Evolutionary conservation across 208 protist species (phyloP).

Genomic region (Trypanosoma theileri): DNA sequence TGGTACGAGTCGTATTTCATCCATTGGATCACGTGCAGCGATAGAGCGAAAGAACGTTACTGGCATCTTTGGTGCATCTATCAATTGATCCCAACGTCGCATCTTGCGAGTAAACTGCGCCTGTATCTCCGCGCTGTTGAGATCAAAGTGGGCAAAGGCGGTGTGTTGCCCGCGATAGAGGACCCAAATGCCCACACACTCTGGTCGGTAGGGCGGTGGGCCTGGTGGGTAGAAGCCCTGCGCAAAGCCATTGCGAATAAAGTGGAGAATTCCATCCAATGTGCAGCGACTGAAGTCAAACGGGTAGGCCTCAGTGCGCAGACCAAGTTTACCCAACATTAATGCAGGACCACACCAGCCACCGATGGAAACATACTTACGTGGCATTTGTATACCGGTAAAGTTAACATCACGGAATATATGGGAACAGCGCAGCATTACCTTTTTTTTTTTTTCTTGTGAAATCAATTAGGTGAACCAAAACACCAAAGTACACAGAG

Average conservation of each 20-base stretch:
- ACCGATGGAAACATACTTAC: conserved; percentile 71
- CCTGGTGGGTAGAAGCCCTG: conserved; percentile 72
- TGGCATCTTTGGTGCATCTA: conserved; percentile 34
- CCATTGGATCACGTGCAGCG: conserved; percentile 48
- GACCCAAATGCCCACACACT: conserved; percentile 80
- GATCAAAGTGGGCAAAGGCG: conserved; percentile 80
- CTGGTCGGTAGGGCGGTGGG: conserved; percentile 53
- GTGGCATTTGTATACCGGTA: conserved; percentile 31
- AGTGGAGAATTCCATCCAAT: conserved; percentile 67
- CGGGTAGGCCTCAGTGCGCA: conserved; percentile 70
- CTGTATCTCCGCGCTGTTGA: conserved; percentile 59
- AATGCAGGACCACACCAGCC: conserved; percentile 79
- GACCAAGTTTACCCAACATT: conserved; percentile 66
- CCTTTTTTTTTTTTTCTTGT: neutral
- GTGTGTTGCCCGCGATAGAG: conserved; percentile 78
- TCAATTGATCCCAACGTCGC: conserved; percentile 39
- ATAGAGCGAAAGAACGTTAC: conserved; percentile 81
- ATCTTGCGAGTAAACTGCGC: conserved; percentile 58
- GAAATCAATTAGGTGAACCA: too few relatives aligned
- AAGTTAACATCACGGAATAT: conserved; percentile 25
- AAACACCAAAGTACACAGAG: neutral
- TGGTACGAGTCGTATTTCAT: conserved; percentile 48
- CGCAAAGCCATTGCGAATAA: conserved; percentile 55
- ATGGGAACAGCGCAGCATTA: conserved; percentile 17
- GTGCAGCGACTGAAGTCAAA: conserved; percentile 80